Conservation (phyloP, 2,329 filamentous ascomycete species). For the Corynespora cassiicola region DNA sequence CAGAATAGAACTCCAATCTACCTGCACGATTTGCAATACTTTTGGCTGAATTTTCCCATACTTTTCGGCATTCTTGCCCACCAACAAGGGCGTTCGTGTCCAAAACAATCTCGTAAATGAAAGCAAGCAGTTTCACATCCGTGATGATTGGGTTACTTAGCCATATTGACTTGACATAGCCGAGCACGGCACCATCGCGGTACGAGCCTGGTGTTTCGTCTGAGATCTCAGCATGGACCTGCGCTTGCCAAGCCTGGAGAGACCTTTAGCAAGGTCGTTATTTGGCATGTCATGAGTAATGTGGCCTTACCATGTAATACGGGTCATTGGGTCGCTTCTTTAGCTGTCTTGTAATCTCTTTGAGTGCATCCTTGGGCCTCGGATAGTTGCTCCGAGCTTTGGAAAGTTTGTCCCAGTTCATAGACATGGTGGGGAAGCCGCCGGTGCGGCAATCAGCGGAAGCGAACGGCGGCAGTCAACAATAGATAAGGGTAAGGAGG, state of each 20-base stretch:
- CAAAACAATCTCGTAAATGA: constrained; percentile 30
- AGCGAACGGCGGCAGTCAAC: too few species aligned
- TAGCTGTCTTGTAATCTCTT: constrained; percentile 38
- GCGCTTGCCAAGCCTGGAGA: constrained; percentile 39
- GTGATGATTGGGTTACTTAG: constrained; percentile 27
- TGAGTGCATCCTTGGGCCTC: constrained; percentile 42
- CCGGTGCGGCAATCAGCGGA: too few species aligned
- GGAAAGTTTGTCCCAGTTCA: constrained; percentile 42
- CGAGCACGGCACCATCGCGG: constrained; percentile 9
- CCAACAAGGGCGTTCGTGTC: constrained; percentile 21
- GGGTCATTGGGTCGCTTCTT: constrained; percentile 45
- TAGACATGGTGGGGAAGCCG: constrained; percentile 40
- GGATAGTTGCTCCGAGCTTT: constrained; percentile 40
- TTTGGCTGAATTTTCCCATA: constrained; percentile 38
- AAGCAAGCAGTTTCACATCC: constrained; percentile 33
- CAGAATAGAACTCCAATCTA: constrained; percentile 33
- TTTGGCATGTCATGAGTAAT: too few species aligned
- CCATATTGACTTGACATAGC: constrained; percentile 22
- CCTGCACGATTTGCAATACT: constrained; percentile 25
- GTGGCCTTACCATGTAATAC: constrained; percentile 35
- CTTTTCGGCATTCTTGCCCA: constrained; percentile 26
- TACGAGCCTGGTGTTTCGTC: too few species aligned
- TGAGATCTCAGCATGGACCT: constrained; percentile 27
- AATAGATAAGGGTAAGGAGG: too few species aligned
- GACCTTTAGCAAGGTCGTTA: too few species aligned